phyloP scores from a whole-genome alignment of 2,329 filamentous ascomycete species.

The Aspergillus sp. region DNA sequence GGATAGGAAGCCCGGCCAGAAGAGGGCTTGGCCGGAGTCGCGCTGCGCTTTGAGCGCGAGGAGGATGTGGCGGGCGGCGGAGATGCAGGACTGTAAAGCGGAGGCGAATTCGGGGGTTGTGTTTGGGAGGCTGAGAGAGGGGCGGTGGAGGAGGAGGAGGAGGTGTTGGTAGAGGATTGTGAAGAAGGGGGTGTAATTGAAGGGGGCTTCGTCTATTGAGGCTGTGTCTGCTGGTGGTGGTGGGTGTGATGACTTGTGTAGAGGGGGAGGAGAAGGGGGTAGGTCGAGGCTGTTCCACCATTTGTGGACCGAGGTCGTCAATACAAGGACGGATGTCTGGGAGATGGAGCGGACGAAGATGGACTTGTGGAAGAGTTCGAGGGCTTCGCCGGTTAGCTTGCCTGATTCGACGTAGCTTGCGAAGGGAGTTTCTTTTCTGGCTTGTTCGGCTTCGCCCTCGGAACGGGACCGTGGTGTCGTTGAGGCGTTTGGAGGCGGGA shows the following conservation, averaged over 20 bases:
- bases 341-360: conserved; percentile 41
- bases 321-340: conserved; percentile 36
- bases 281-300: conserved; percentile 42
- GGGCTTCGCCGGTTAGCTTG: conserved; percentile 39
- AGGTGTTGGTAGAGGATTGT: conserved; percentile 44
- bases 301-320: conserved; percentile 43
- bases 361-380: conserved; percentile 44
- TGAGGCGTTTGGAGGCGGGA: neutral
- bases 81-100: conserved; percentile 42
- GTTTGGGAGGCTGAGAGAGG: conserved; percentile 39
- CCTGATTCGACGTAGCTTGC: conserved; percentile 42
- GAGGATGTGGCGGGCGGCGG: conserved; percentile 40
- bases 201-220: conserved; percentile 20
- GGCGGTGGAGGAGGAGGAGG: conserved; percentile 41
- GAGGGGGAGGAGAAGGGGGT: neutral
- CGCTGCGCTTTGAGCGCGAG: conserved; percentile 35
- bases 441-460: conserved; percentile 11
- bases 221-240: neutral
- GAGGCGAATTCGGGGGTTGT: conserved; percentile 41
- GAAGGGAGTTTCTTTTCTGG: conserved; percentile 30
- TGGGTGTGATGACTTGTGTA: neutral
- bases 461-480: conserved; percentile 8
- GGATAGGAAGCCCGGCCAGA: conserved; percentile 41
- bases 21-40: conserved; percentile 34
- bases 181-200: conserved; percentile 40